These are phyloP conservation scores for Tylopilus sp. DNA, from an alignment of 768 basidiomycete genomes.

Conservation along the genomic window DNA sequence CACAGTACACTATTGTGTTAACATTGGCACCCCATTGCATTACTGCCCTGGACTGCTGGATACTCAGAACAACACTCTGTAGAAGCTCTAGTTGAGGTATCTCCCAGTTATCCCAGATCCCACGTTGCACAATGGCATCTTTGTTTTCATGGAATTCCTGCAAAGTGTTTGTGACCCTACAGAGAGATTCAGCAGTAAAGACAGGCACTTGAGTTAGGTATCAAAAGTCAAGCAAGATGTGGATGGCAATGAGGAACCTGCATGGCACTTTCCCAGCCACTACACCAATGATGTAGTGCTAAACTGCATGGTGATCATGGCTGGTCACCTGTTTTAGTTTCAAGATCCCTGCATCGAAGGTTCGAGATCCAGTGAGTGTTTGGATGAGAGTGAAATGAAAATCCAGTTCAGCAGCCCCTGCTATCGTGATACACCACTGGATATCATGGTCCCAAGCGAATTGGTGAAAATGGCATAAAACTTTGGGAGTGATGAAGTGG, in stretches of 20 bases:
- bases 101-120: no score
- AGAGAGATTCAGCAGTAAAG: no score
- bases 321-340: background rate
- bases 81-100: background rate
- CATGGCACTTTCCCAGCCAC: no score
- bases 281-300: no score
- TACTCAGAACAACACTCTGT: background rate
- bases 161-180: no score
- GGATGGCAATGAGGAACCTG: no score
- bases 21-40: background rate
- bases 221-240: no score
- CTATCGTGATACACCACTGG: background rate
- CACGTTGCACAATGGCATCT: background rate
- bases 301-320: no score
- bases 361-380: background rate
- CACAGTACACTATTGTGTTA: no score
- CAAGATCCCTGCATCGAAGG: background rate
- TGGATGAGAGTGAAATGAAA: background rate
- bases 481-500: background rate
- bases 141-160: background rate
- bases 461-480: background rate
- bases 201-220: no score
- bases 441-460: constrained; percentile 1
- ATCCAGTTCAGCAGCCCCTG: background rate
- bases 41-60: background rate